Evolutionary conservation across 1,139 yeast species (phyloP), one percentile per base, ranked within the genome.

Genomic region (Dujonia santamariae): DNA sequence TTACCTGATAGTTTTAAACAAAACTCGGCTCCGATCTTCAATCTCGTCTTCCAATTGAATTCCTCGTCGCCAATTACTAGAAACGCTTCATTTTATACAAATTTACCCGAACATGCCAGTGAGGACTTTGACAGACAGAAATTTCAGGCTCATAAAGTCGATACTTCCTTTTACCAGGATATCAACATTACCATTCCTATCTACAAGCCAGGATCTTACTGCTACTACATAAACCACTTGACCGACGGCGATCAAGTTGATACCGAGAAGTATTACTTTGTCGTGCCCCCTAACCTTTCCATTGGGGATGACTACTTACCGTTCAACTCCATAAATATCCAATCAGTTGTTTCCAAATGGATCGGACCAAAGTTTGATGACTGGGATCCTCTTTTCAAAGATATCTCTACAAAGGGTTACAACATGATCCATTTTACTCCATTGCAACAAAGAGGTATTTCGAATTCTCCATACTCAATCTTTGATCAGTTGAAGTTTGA

Each of bases 381-480:
- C 20, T 92, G 97, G 97, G 76, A 77, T 38, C 53, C 62, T 1
- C 64, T 85, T 39, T 83, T 92, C 40, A 53, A 58, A 3, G 72
- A 75, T 33, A 74, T 92, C 29, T 63, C 80, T 13, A 56, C 60
- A 7, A 92, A 92, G 58, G 92, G 94, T 14, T 92, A 90, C 65
- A 92, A 92, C 56, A 86, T 90, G 96, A 67, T 92, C 31, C 98
- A 92, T 62, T 92, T 92, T 55, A 88, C 97, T 2, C 98, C 98
- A 0, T 67, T 92, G 43, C 97, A 90, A 58, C 64, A 80, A 43
- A 72, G 97, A 34, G 98, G 98, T 19, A 81, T 72, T 38, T 85
- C 96, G 1, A 75, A 90, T 54, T 88, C 97, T 7, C 97, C 98
- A 0, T 92, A 90, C 53, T 85, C 96, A 3, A 85, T 92, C 35